Conservation (phyloP, 345 rosid species). For the Populus simonii region DNA sequence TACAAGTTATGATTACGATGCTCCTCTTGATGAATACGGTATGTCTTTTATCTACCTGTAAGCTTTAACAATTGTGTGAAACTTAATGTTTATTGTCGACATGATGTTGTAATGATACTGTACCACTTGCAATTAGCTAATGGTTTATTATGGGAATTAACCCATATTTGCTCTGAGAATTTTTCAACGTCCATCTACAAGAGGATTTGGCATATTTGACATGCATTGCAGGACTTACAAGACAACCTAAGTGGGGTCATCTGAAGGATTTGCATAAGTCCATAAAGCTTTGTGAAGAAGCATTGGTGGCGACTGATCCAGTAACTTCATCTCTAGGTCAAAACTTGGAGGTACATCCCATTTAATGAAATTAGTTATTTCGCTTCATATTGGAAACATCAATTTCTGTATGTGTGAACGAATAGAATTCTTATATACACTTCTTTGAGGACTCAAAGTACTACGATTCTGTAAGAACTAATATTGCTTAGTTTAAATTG, state of each 20-base stretch:
- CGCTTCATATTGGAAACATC: not conserved
- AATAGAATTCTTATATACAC: not conserved
- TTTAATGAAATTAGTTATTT: slow-evolving; percentile 1
- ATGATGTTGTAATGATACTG: not conserved
- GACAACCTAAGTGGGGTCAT: slow-evolving; percentile 99
- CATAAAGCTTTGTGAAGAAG: slow-evolving; percentile 80
- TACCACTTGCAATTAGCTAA: too few species aligned
- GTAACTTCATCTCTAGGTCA: slow-evolving; percentile 60
- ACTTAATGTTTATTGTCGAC: not conserved
- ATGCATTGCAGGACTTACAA: slow-evolving; percentile 54
- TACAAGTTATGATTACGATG: slow-evolving; percentile 96
- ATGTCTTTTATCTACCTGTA: slow-evolving; percentile 5
- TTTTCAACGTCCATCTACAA: not conserved
- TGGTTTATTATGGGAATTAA: too few species aligned
- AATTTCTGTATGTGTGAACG: too few species aligned
- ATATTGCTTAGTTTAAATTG: too few species aligned
- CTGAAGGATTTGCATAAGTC: slow-evolving; percentile 84
- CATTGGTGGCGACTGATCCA: slow-evolving; percentile 76
- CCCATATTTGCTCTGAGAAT: not conserved
- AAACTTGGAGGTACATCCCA: slow-evolving; percentile 61
- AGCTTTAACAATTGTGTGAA: not conserved
- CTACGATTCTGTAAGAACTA: too few species aligned
- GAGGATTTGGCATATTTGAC: not conserved
- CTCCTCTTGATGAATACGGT: slow-evolving; percentile 98
- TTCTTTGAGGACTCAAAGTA: not conserved